These are phyloP conservation scores for Heterobasidion parviporum DNA, from an alignment of 1,284 basidiomycete species.

Conservation along the genomic window DNA sequence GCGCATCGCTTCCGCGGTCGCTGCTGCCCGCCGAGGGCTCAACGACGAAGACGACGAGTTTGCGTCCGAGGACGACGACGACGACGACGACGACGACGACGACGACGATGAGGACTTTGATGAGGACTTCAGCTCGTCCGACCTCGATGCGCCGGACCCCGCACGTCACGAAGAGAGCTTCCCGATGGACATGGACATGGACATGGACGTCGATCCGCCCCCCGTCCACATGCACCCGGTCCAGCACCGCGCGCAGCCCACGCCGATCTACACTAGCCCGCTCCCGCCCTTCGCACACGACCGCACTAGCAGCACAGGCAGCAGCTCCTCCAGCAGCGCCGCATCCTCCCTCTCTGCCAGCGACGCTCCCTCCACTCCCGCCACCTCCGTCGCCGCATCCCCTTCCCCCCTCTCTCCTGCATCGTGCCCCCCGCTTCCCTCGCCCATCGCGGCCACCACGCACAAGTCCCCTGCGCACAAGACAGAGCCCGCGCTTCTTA, in stretches of 20 bases:
- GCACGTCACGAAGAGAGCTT: slow-evolving; percentile 17
- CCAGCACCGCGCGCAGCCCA: slow-evolving; percentile 22
- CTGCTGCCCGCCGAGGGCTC: slow-evolving; percentile 15
- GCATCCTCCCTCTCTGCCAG: slow-evolving; percentile 12
- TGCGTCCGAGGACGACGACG: slow-evolving; percentile 26
- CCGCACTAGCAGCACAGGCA: slow-evolving; percentile 9
- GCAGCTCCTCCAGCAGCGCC: slow-evolving; percentile 1
- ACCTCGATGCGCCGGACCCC: background rate
- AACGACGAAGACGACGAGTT: slow-evolving; percentile 16
- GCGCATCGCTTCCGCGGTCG: background rate
- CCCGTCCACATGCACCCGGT: slow-evolving; percentile 48
- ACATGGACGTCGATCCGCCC: slow-evolving; percentile 15
- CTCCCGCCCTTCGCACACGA: slow-evolving; percentile 9
- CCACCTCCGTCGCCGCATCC: slow-evolving; percentile 9
- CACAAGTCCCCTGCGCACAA: slow-evolving; percentile 2
- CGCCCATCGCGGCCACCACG: slow-evolving; percentile 9
- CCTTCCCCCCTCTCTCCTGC: slow-evolving; percentile 5
- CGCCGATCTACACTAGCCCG: slow-evolving; percentile 20
- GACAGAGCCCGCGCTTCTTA: slow-evolving; percentile 13
- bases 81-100: slow-evolving; percentile 21
- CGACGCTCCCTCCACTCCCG: slow-evolving; percentile 8
- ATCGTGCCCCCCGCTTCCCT: background rate
- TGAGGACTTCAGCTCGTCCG: background rate
- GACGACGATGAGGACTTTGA: background rate
- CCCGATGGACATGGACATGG: slow-evolving; percentile 21